Evolutionary conservation across 2,329 filamentous ascomycete genomes (phyloP).

Genomic region (Aspergillus sp.): DNA sequence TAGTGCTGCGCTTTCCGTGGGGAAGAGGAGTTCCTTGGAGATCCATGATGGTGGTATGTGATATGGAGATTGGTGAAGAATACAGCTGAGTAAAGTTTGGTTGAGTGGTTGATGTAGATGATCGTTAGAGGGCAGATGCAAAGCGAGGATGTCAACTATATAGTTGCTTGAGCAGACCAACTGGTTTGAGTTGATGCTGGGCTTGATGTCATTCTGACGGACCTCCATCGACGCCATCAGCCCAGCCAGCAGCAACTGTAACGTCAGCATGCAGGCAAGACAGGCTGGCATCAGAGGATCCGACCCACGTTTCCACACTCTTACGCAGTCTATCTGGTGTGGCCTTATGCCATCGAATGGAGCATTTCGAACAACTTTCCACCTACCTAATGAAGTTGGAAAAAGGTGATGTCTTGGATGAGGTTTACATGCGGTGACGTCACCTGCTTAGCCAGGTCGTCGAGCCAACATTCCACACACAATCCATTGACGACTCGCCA

Average conservation of each 20-base stretch:
- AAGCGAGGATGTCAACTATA: too few relatives aligned
- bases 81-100: background rate
- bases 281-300: conserved; percentile 18
- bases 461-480: too few relatives aligned
- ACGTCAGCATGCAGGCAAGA: conserved; percentile 17
- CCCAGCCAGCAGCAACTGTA: background rate
- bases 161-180: too few relatives aligned
- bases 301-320: too few relatives aligned
- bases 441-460: too few relatives aligned
- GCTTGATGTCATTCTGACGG: conserved; percentile 35
- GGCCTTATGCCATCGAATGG: too few relatives aligned
- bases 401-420: too few relatives aligned
- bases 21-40: conserved; percentile 38
- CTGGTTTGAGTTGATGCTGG: background rate
- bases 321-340: too few relatives aligned
- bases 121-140: background rate
- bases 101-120: background rate
- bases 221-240: background rate
- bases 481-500: too few relatives aligned
- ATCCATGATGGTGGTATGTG: conserved; percentile 32
- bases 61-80: background rate
- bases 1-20: conserved; percentile 31
- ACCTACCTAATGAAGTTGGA: too few relatives aligned
- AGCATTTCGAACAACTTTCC: too few relatives aligned
- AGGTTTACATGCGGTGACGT: too few relatives aligned